Evolutionary conservation across 139 green algal species (phyloP), one percentile per base, ranked within the genome.

Genomic region (Coelastrella sp.): DNA sequence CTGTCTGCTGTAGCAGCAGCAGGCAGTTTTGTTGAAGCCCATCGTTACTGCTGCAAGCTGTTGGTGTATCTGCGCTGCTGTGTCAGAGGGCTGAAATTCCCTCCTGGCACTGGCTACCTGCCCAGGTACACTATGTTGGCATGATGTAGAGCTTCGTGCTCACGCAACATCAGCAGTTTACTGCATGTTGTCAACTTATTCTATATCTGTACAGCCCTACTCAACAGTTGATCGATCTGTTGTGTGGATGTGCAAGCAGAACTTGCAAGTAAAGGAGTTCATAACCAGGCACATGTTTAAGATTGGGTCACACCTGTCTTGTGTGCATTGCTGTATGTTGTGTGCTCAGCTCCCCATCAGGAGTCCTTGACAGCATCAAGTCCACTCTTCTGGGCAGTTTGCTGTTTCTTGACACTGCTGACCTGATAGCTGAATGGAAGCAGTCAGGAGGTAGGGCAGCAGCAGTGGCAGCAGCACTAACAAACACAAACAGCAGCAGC

Each of bases 11-110:
- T 88, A 17, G 92, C 89, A 8, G 63, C 23, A 25, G 59, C 69
- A 2, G 13, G 34, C 66, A 5, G 34, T 64, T 19, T 60, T 41
- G 11, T 13, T 11, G 81, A 60, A 5, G 79, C 86, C 17, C 60
- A 82, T 63, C 78, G 76, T 11, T 62, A 87, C 48, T 86, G 85
- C 15, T 94, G 91, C 87, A 95, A 94, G 88, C 80, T 96, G 78
- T 89, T 97, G 57, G 89, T 93, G 32, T 97, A 95, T 81, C 84
- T 96, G 69, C 66, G 83, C 34, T 87, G 71, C 17, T 71, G 27
- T 13, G 78, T 85, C 79, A 77, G 48, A 11, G 45, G 45, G 8
- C 45, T 53, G 8, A 53, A 53, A 11, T 53, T 53, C 45, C 45
- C 45, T 21, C 45, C 45, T 21, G 45, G 45, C 8, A 53, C 45